phyloP scores from a whole-genome alignment of 2,329 filamentous ascomycete species.

The Venturia effusa region DNA sequence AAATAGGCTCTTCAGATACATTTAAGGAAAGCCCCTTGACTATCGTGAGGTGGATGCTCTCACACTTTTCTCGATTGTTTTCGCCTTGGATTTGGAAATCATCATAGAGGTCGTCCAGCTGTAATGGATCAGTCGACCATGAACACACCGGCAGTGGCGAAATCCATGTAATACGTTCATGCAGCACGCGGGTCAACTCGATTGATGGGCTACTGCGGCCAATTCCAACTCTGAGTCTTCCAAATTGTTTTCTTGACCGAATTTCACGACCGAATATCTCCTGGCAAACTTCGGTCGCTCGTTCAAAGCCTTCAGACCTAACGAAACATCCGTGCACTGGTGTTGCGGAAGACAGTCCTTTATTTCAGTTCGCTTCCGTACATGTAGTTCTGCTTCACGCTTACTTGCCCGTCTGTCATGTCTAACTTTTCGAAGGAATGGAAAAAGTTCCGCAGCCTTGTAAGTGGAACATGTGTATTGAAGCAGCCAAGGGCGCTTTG shows the following conservation, averaged over 20 bases:
- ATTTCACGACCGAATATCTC: too few species aligned
- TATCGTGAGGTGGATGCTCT: background rate
- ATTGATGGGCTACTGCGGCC: background rate
- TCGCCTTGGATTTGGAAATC: background rate
- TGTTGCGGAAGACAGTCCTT: background rate
- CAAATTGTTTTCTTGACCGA: too few species aligned
- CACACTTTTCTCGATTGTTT: too few species aligned
- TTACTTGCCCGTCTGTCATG: background rate
- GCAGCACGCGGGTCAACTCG: too few species aligned
- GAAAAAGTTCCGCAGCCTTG: background rate
- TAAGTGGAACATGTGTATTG: background rate
- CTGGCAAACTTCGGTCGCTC: background rate
- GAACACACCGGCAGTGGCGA: background rate
- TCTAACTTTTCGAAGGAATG: background rate
- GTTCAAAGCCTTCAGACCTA: background rate
- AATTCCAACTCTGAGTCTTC: background rate
- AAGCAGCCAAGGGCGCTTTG: background rate
- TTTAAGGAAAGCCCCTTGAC: background rate
- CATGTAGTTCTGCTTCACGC: background rate
- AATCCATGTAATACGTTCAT: background rate
- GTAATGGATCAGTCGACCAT: background rate
- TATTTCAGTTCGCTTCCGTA: background rate
- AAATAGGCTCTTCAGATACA: background rate
- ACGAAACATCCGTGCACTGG: background rate
- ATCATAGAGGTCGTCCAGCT: background rate